These are phyloP conservation scores for Wickerhamomyces xylosicus DNA, from an alignment of 805 yeast species.

Conservation along the genomic window DNA sequence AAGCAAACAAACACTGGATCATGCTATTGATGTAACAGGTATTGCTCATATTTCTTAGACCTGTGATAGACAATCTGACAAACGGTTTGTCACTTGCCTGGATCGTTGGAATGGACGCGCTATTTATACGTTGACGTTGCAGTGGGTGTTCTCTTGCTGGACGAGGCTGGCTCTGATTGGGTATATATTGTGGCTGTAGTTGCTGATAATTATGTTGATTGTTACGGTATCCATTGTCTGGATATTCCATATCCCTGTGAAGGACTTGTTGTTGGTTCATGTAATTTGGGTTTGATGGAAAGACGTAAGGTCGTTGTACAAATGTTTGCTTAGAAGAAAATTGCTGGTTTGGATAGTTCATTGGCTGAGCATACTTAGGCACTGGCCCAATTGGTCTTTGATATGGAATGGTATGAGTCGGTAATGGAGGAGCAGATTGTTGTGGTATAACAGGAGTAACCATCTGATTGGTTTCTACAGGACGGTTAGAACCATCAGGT, in stretches of 20 bases:
- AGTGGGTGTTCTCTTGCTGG: constrained; percentile 3
- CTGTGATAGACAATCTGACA: constrained; percentile 42
- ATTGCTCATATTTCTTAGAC: constrained; percentile 57
- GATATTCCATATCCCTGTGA: too few relatives aligned
- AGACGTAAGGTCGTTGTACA: background rate
- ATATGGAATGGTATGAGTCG: background rate
- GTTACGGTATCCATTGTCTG: too few relatives aligned
- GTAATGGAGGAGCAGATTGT: constrained; percentile 1
- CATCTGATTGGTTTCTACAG: too few relatives aligned
- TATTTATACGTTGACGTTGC: constrained; percentile 9
- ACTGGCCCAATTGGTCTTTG: background rate
- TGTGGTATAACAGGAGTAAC: constrained; percentile 1
- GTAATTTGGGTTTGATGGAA: constrained; percentile 1
- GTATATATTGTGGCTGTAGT: background rate
- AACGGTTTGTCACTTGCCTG: constrained; percentile 26
- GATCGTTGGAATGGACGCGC: constrained; percentile 23
- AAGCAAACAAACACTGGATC: constrained; percentile 57
- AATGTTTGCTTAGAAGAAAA: background rate
- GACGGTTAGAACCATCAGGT: too few relatives aligned
- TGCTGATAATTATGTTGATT: constrained; percentile 3
- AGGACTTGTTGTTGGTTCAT: constrained; percentile 1
- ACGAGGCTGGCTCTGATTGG: background rate
- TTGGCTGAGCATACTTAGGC: constrained; percentile 2
- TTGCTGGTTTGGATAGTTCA: constrained; percentile 3
- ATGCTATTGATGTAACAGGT: constrained; percentile 73